Evolutionary conservation across 1,284 basidiomycete genomes (phyloP).

Genomic region (Hymenochaete sp.): DNA sequence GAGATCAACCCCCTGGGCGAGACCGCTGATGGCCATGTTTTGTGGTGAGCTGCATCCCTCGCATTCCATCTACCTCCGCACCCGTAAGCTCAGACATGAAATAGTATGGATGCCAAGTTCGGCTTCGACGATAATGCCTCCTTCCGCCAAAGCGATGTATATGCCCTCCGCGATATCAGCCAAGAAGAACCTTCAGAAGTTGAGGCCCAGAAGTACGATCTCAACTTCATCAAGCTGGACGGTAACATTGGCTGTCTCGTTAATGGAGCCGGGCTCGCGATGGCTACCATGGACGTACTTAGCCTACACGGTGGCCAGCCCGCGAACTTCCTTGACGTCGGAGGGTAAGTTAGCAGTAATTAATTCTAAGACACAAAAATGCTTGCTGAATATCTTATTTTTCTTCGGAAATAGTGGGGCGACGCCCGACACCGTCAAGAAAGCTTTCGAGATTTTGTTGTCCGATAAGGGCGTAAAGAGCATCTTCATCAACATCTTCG

Average conservation of each 20-base stretch:
- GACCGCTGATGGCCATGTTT: constrained; percentile 85
- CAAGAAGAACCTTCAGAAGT: constrained; percentile 98
- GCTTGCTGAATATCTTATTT: constrained; percentile 14
- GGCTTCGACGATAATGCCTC: constrained; percentile 99
- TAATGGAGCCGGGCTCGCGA: constrained; percentile 97
- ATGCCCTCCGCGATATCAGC: constrained; percentile 81
- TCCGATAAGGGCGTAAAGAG: constrained; percentile 90
- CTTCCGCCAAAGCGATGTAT: constrained; percentile 92
- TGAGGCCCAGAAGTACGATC: constrained; percentile 86
- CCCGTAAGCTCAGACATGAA: background rate
- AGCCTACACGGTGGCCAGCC: constrained; percentile 93
- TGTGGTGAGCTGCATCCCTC: constrained; percentile 59
- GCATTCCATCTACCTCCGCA: background rate
- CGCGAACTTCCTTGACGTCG: constrained; percentile 98
- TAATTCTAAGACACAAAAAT: background rate
- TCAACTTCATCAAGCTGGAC: constrained; percentile 99
- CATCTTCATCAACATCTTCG: constrained; percentile 98
- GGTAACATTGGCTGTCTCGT: constrained; percentile 97
- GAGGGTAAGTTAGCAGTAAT: constrained; percentile 53
- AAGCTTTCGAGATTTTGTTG: constrained; percentile 94
- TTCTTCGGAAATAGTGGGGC: constrained; percentile 58
- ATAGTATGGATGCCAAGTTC: constrained; percentile 99
- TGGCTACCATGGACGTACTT: constrained; percentile 99
- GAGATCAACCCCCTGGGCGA: constrained; percentile 99
- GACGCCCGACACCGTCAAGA: constrained; percentile 97